Percentiles rank a stretch among this genome's conserved stretches.
phyloP scores from a whole-genome alignment of 768 basidiomycete genomes.

The Cytidiella melzeri region DNA sequence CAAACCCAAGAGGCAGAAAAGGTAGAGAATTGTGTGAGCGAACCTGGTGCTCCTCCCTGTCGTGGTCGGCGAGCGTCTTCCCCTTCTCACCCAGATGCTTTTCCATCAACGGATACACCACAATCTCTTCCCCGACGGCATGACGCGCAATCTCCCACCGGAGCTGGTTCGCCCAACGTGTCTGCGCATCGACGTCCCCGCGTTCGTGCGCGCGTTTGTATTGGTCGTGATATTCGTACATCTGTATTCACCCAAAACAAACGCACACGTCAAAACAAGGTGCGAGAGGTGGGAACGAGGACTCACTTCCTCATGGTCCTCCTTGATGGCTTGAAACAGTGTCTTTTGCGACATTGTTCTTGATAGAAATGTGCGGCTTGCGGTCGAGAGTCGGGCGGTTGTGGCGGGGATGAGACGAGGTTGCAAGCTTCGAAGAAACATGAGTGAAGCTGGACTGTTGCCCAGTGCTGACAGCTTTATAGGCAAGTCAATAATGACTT shows the following conservation, averaged over 20 bases:
- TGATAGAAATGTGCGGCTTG: not conserved
- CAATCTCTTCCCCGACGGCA: constrained; percentile 55
- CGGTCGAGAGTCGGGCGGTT: too few species aligned
- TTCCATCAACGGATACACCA: constrained; percentile 61
- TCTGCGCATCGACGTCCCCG: constrained; percentile 40
- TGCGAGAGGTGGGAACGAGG: too few species aligned
- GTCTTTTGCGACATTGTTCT: constrained; percentile 25
- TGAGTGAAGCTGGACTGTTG: too few species aligned
- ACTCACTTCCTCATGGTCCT: constrained; percentile 43
- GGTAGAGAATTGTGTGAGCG: not conserved
- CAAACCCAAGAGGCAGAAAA: too few species aligned
- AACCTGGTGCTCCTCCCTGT: constrained; percentile 53
- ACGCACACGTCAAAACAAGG: not conserved
- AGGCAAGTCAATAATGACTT: too few species aligned
- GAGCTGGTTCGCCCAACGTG: constrained; percentile 49
- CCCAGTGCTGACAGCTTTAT: too few species aligned
- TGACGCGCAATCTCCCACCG: constrained; percentile 58
- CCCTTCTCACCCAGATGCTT: constrained; percentile 48
- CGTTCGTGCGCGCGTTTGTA: constrained; percentile 32
- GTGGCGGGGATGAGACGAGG: too few species aligned
- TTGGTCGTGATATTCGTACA: constrained; percentile 50
- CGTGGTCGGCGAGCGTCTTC: constrained; percentile 43
- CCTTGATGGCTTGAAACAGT: constrained; percentile 38
- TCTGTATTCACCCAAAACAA: constrained; percentile 29
- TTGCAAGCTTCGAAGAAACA: too few species aligned